Evolutionary conservation across 495 filamentous ascomycete species (phyloP), one percentile per base, ranked within the genome.

Genomic region (Monascus purpureus): DNA sequence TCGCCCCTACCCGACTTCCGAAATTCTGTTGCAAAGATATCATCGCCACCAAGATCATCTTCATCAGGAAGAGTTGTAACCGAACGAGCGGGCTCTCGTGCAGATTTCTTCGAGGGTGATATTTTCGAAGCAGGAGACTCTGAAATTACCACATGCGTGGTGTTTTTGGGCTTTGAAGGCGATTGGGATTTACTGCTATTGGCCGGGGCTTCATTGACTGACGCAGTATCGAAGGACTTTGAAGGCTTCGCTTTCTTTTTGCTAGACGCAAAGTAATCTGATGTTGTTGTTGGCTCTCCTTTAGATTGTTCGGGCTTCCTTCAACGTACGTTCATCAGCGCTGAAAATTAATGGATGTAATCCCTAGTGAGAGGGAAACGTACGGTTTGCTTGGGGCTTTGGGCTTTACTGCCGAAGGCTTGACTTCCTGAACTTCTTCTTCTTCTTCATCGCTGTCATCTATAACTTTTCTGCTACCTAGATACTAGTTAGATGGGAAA

Each of bases 391-490:
- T 59, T 6, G 56, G 38, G 8, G 51, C 52, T 37, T 68, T 74
- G 1, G 66, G 60, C 3, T 59, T 57, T 9, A 59, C 29, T 20
- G 58, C 42, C 38, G 60, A 57, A 14, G 33, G 32, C 24, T 49
- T 44, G 6, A 42, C 28, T 17, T 35, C 41, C 17, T 63, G n/a
- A n/a, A n/a, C n/a, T n/a, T n/a, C 20, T 22, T 5, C 63, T 1
- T 75, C 73, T 17, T 82, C 78, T 2, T 86, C 80, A 25, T 82
- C 78, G 43, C 77, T 82, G 32, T 85, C 81, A 40, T 80, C 75
- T 19, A 87, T 57, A 15, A 87, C 68, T 45, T 82, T 83, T 25
- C 80, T 70, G 29, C 61, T 68, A 35, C 70, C 75, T 80, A 36
- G 13, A 22, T 15, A 14, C 15, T 28, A 3, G 29, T 52, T 49